Conservation (phyloP, 2,329 filamentous ascomycete species). For the Fusarium brevicatenulatum region DNA sequence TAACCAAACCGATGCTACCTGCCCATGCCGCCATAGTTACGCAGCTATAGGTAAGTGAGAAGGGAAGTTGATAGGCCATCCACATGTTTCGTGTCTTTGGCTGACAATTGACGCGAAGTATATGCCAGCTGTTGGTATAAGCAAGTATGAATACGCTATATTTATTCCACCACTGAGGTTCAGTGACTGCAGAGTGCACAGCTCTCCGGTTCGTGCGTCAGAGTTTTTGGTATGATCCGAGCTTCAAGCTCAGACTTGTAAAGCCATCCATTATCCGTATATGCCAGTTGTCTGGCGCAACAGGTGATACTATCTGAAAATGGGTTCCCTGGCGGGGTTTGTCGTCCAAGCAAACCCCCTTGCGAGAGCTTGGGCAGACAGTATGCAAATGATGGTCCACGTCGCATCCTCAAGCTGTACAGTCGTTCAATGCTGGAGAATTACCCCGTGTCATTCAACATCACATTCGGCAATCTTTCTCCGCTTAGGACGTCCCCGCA, state of each 20-base stretch:
- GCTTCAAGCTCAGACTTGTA: neutral
- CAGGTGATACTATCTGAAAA: constrained; percentile 1
- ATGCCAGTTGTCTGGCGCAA: constrained; percentile 1
- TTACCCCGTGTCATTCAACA: constrained; percentile 16
- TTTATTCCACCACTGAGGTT: constrained; percentile 31
- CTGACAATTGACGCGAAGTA: constrained; percentile 10
- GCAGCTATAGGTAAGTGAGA: neutral
- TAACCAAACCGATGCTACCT: constrained; percentile 6
- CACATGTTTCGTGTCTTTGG: constrained; percentile 9
- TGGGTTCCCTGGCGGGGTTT: constrained; percentile 12
- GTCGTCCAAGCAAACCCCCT: constrained; percentile 16
- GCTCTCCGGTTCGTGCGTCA: neutral
- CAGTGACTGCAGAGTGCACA: neutral
- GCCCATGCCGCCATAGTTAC: neutral
- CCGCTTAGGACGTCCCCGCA: constrained; percentile 47
- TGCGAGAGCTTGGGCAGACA: constrained; percentile 6
- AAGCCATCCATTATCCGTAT: constrained; percentile 15
- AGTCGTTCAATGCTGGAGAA: constrained; percentile 1
- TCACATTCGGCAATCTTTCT: constrained; percentile 43
- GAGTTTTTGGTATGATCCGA: constrained; percentile 1
- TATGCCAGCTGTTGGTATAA: neutral
- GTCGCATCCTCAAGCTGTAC: neutral
- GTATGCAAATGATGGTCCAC: neutral
- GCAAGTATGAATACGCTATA: neutral
- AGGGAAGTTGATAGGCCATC: neutral